phyloP scores from a whole-genome alignment of 1,139 yeast genomes.

The Lodderomyces theae region DNA sequence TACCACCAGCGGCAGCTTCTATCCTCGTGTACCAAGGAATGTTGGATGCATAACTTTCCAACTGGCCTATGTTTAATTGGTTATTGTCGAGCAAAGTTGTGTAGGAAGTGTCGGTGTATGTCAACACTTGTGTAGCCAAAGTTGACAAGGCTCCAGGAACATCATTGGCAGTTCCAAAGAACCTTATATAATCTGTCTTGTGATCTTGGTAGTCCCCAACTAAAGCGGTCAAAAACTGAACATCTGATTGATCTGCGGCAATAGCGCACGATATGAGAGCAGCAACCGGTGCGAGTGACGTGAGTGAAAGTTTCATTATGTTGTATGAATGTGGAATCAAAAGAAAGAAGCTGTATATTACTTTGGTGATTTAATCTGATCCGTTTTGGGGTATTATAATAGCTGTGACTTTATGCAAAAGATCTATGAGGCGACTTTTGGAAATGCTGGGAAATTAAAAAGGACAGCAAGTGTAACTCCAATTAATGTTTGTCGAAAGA shows the following conservation, averaged over 20 bases:
- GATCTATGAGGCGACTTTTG: too few relatives aligned
- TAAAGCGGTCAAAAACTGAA: conserved; percentile 38
- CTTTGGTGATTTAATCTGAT: neutral
- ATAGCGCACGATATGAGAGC: conserved; percentile 11
- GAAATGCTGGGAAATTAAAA: too few relatives aligned
- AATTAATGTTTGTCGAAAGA: too few relatives aligned
- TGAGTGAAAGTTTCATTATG: conserved; percentile 6
- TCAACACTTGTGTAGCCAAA: conserved; percentile 36
- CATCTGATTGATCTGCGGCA: conserved; percentile 31
- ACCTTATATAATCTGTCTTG: conserved; percentile 27
- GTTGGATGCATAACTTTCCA: conserved; percentile 35
- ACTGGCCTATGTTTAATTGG: conserved; percentile 21
- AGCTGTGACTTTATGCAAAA: too few relatives aligned
- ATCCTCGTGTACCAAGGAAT: conserved; percentile 46
- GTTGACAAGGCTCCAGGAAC: conserved; percentile 36
- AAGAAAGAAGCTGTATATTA: neutral
- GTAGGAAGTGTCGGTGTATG: conserved; percentile 40
- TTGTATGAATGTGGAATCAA: neutral
- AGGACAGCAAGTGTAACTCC: too few relatives aligned
- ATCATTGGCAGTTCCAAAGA: conserved; percentile 30
- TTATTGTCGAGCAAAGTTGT: conserved; percentile 37
- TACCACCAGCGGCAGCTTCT: conserved; percentile 19
- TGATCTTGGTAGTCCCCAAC: conserved; percentile 35
- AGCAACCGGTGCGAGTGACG: conserved; percentile 16
- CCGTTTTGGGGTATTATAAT: too few relatives aligned